Evolutionary conservation across 2,329 filamentous ascomycete genomes (phyloP).

Genomic region (Phyllosticta citriasiana): DNA sequence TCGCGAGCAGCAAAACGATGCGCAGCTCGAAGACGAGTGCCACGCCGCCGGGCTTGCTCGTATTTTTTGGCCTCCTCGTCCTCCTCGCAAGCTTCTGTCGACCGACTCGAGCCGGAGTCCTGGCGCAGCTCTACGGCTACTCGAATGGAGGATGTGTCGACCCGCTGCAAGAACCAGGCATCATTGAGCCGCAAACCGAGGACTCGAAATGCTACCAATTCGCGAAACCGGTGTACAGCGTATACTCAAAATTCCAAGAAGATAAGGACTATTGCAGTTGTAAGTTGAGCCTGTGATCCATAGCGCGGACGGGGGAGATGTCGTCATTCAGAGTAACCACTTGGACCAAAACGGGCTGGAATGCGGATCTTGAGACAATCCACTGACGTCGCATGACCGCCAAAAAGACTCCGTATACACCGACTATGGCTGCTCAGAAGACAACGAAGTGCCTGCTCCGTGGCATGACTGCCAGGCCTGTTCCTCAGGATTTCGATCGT

Average conservation of each 20-base stretch:
- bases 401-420: neutral
- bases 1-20: neutral
- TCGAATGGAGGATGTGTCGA: neutral
- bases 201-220: neutral
- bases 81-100: neutral
- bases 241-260: neutral
- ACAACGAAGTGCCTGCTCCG: neutral
- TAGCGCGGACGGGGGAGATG: neutral
- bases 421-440: neutral
- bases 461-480: neutral
- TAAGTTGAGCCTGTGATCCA: neutral
- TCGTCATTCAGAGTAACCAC: too few species aligned
- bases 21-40: neutral
- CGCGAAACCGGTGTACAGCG: neutral
- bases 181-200: neutral
- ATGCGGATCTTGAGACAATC: neutral
- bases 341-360: neutral
- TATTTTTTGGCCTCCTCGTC: neutral
- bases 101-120: neutral
- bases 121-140: neutral
- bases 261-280: neutral
- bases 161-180: neutral
- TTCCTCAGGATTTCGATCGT: neutral
- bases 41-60: neutral
- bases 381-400: neutral